Base-by-base conservation (phyloP, 768 basidiomycete species). In the Pleurotus tuoliensis region DNA sequence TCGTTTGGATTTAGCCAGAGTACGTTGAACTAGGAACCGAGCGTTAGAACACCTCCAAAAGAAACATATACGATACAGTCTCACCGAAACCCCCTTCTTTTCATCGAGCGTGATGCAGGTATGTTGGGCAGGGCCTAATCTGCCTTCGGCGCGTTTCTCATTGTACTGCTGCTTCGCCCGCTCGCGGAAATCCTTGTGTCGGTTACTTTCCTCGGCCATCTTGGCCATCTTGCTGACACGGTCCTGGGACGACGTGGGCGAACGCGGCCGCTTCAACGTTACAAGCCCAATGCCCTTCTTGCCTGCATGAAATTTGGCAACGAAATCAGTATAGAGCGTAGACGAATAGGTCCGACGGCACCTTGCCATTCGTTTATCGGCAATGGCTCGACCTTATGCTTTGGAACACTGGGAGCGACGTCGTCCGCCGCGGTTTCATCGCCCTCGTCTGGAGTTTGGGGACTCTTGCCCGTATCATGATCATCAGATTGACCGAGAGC, bases 311-410 rank as follows among this genome's bases (percentile, higher is more conserved):
- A 51, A 15, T 57, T 58, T 52, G 24, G 37, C 25, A 56, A 20
- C 58, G 25, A 43, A 47, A 18, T 8, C 44, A 20, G 44, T 22
- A 34, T 34, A 55, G 40, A 30, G 22, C 57, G 60, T 43, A 40
- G 40, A 34, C 50, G 47, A 5, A 38, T 34, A 56, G 46, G 15
- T 52, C 46, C 50, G 22, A 27, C 44, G 7, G 37, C 60, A 90
- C 92, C 92, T 74, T 81, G 72, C 92, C 92, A 94, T 76, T 93
- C 86, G 44, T 81, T 82, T 59, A 94, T 65, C 13, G 88, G 84
- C 18, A 94, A 70, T 3, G 92, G 92, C 57, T 89, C 88, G 0
- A 70, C 73, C 38, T 78, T 80, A 66, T 87, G 87, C 44, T 52
- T 64, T 13, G 58, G 30, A 30, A 11, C 15, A 39, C 43, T 27